A percentile compares a stretch with the other conserved stretches of the same genome.
Conservation (phyloP, 2,329 filamentous ascomycete genomes). For the Botrytis squamosa region DNA sequence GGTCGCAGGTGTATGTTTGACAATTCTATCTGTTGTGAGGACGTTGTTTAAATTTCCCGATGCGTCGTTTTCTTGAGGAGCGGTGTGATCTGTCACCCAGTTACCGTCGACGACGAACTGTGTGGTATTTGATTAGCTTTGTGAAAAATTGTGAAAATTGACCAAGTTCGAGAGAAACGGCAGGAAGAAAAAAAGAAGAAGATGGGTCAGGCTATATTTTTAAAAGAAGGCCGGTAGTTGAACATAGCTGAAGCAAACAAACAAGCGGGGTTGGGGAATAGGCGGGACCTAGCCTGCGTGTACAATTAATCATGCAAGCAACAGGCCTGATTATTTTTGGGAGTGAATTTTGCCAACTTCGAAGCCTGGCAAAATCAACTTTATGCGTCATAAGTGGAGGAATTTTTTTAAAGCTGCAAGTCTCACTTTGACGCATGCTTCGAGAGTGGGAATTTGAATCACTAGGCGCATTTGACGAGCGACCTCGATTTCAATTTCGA, state of each 20-base stretch:
- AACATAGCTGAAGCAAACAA: conserved; percentile 16
- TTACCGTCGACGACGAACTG: conserved; percentile 93
- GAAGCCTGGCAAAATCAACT: neutral
- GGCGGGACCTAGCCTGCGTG: conserved; percentile 13
- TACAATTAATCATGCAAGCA: conserved; percentile 2
- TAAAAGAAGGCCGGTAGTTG: conserved; percentile 16
- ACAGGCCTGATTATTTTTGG: conserved; percentile 11
- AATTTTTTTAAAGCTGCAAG: conserved; percentile 11
- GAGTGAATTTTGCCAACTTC: conserved; percentile 16
- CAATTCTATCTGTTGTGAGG: conserved; percentile 71
- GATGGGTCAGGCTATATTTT: conserved; percentile 9
- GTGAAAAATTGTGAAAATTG: neutral
- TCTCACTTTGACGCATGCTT: conserved; percentile 12
- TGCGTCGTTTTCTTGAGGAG: conserved; percentile 78
- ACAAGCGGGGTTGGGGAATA: conserved; percentile 22
- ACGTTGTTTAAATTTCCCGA: conserved; percentile 92
- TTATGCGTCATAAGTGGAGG: conserved; percentile 21
- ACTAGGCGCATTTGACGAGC: conserved; percentile 11
- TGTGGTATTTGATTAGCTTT: conserved; percentile 22
- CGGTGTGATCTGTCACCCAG: conserved; percentile 81
- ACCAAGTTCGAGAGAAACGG: neutral
- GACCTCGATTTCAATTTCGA: neutral
- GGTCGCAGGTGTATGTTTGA: conserved; percentile 47
- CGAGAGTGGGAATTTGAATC: conserved; percentile 16
- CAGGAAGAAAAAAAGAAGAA: neutral